Percentiles rank a stretch among this genome's conserved stretches.
Evolutionary conservation across 1,139 yeast species (phyloP).

Genomic region (Kodamaea anthophila): DNA sequence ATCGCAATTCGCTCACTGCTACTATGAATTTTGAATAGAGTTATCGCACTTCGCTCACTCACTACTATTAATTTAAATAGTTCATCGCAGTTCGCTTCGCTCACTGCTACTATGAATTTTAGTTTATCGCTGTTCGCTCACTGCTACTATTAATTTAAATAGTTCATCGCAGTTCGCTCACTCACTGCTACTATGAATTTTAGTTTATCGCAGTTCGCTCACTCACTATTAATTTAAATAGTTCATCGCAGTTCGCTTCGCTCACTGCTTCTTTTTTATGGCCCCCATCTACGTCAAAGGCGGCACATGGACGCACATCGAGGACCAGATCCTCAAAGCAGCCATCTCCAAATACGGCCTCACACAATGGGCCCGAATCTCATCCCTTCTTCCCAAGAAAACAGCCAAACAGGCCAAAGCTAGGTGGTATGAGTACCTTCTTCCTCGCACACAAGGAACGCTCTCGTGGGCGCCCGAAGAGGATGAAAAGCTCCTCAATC

Average conservation of each 20-base stretch:
- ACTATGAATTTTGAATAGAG: too few relatives aligned
- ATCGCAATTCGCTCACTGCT: too few relatives aligned
- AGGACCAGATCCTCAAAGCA: constrained; percentile 83
- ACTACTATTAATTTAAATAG: too few relatives aligned
- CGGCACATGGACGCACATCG: constrained; percentile 87
- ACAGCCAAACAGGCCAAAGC: constrained; percentile 91
- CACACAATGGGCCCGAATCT: constrained; percentile 91
- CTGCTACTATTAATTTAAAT: too few relatives aligned
- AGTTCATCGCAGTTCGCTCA: too few relatives aligned
- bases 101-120: background rate
- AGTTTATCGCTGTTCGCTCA: too few relatives aligned
- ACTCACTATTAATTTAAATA: too few relatives aligned
- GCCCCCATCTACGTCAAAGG: constrained; percentile 72
- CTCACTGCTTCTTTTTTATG: constrained; percentile 5
- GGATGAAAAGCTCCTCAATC: constrained; percentile 61
- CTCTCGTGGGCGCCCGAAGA: constrained; percentile 75
- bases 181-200: too few relatives aligned
- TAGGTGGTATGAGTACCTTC: constrained; percentile 86
- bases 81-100: background rate
- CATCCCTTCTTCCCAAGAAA: constrained; percentile 78
- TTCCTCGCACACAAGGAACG: constrained; percentile 52
- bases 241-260: background rate
- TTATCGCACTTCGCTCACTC: too few relatives aligned
- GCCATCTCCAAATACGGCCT: constrained; percentile 91
- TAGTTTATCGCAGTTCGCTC: too few relatives aligned